Evolutionary conservation across 2,329 filamentous ascomycete genomes (phyloP).

Genomic region (Phaeosphaeria sp.): DNA sequence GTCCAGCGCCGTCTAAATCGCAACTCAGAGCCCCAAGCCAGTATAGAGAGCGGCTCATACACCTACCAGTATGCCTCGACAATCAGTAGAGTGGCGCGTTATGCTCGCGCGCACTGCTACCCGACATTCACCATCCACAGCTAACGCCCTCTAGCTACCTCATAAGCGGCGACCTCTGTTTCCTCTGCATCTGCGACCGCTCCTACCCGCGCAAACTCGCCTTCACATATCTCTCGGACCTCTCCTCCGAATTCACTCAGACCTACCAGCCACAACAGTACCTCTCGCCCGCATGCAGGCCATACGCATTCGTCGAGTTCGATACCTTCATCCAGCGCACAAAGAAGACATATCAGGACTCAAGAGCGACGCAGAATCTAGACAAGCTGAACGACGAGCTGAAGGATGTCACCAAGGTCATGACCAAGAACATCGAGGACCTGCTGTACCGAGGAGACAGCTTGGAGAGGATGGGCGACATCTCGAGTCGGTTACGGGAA

Average conservation of each 20-base stretch:
- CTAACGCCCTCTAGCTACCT: constrained; percentile 69
- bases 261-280: constrained; percentile 80
- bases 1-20: constrained; percentile 87
- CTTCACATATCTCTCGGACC: constrained; percentile 95
- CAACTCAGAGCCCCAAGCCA: constrained; percentile 88
- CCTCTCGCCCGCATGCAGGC: constrained; percentile 75
- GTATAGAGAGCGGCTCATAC: constrained; percentile 84
- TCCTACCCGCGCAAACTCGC: constrained; percentile 97
- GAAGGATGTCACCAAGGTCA: constrained; percentile 96
- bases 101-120: not conserved
- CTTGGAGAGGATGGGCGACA: constrained; percentile 95
- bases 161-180: constrained; percentile 82
- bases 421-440: constrained; percentile 99
- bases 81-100: not conserved
- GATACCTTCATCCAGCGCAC: constrained; percentile 96
- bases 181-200: constrained; percentile 90
- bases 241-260: constrained; percentile 87
- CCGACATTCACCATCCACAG: not conserved
- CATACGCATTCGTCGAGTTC: constrained; percentile 97
- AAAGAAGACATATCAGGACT: constrained; percentile 92
- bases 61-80: constrained; percentile 75
- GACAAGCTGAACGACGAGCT: constrained; percentile 97
- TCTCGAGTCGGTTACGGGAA: constrained; percentile 84
- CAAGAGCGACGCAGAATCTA: constrained; percentile 87
- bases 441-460: constrained; percentile 93